These are phyloP conservation scores for Sugiyamaella japonica DNA, from an alignment of 1,139 yeast species.

Conservation along the genomic window DNA sequence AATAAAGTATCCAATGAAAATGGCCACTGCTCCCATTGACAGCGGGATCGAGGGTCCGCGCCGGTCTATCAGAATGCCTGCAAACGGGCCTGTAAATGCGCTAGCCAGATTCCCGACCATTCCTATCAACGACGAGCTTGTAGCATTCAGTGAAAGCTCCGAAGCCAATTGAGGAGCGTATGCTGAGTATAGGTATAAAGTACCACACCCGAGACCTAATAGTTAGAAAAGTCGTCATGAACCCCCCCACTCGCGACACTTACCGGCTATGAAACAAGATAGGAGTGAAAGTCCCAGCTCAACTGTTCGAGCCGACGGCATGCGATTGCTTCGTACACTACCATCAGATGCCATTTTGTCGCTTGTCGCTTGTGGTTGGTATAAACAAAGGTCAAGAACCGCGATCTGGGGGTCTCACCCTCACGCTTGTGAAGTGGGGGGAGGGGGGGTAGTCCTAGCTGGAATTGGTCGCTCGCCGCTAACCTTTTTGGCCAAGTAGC, in stretches of 20 bases:
- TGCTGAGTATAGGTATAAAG: slow-evolving; percentile 61
- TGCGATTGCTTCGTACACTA: neutral
- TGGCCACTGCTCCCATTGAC: slow-evolving; percentile 34
- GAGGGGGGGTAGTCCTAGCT: too few relatives aligned
- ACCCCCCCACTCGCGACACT: too few relatives aligned
- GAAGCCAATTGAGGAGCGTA: slow-evolving; percentile 65
- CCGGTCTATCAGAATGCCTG: slow-evolving; percentile 60
- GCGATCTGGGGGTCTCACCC: too few relatives aligned
- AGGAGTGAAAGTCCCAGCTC: slow-evolving; percentile 28
- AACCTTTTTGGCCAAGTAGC: too few relatives aligned
- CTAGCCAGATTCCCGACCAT: slow-evolving; percentile 61
- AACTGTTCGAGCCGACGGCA: slow-evolving; percentile 18
- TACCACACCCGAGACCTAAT: slow-evolving; percentile 52
- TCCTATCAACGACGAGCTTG: slow-evolving; percentile 58
- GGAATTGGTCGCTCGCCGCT: too few relatives aligned
- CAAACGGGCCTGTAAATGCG: slow-evolving; percentile 59
- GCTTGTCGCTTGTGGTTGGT: neutral
- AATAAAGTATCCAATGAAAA: slow-evolving; percentile 38
- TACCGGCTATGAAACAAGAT: slow-evolving; percentile 38
- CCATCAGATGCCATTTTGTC: slow-evolving; percentile 1
- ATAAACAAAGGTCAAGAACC: too few relatives aligned
- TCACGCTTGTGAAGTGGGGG: too few relatives aligned
- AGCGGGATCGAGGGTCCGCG: slow-evolving; percentile 50
- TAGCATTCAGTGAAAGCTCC: slow-evolving; percentile 52
- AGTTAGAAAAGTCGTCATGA: neutral